Evolutionary conservation across 305 asterid genomes (phyloP).

Genomic region (Fraxinus platypoda): DNA sequence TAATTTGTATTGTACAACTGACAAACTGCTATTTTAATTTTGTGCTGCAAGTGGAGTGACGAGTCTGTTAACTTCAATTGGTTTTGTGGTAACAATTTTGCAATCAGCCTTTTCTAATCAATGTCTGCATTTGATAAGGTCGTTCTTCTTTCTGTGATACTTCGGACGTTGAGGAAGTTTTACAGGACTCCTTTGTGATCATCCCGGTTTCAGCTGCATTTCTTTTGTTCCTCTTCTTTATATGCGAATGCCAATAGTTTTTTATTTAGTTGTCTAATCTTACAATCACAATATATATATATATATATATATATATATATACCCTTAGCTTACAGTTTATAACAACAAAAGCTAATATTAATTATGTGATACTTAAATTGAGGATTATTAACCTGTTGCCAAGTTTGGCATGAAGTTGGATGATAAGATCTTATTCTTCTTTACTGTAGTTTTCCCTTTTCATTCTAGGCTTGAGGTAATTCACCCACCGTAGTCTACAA

Average conservation of each 20-base stretch:
- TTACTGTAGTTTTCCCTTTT: conserved; percentile 27
- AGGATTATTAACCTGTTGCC: conserved; percentile 23
- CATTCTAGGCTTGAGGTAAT: conserved; percentile 20
- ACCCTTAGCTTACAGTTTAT: not conserved
- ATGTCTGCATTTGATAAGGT: not conserved
- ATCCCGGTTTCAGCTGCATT: not conserved
- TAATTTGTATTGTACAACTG: not conserved
- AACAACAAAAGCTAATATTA: conserved; percentile 18
- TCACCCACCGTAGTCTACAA: not conserved
- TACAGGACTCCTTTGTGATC: not conserved
- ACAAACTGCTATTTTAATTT: not conserved
- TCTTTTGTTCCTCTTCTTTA: not conserved
- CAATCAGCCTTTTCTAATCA: not conserved
- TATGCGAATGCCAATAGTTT: not conserved
- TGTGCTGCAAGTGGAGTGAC: not conserved
- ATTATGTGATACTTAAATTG: not conserved
- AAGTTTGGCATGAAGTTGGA: conserved; percentile 7
- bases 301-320: not conserved
- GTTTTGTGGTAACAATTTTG: not conserved
- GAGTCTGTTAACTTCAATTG: not conserved
- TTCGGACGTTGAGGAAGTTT: not conserved
- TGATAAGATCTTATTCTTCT: conserved; percentile 29
- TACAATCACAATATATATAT: not conserved
- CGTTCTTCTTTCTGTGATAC: not conserved
- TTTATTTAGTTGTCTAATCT: not conserved